Conservation (phyloP, 129 eudicot genomes). For the Flaveria sonorensis region DNA sequence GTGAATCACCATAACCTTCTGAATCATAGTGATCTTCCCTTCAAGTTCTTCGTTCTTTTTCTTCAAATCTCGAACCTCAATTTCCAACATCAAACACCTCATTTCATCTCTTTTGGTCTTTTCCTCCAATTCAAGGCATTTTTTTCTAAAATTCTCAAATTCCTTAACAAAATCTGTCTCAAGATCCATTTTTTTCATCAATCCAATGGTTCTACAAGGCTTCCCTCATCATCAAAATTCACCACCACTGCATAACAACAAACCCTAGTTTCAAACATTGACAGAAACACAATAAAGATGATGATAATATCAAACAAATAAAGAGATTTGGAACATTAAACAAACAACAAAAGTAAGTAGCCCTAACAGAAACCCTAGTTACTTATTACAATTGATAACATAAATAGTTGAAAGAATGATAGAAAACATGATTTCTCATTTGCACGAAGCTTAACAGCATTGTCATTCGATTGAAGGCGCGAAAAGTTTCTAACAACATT, state of each 20-base stretch:
- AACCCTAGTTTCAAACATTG: conserved; percentile 24
- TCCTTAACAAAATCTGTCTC: conserved; percentile 33
- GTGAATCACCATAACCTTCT: conserved; percentile 24
- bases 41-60: conserved; percentile 45
- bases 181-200: conserved; percentile 8
- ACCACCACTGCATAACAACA: background rate
- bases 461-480: background rate
- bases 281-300: background rate
- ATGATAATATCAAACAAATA: background rate
- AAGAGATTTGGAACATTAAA: background rate
- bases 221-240: background rate
- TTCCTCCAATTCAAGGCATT: conserved; percentile 39
- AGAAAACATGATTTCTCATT: background rate
- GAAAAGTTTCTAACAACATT: background rate
- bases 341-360: background rate
- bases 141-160: conserved; percentile 23
- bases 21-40: conserved; percentile 17
- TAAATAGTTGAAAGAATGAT: background rate
- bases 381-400: background rate
- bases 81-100: conserved; percentile 40
- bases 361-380: conserved; percentile 18
- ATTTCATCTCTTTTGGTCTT: conserved; percentile 34
- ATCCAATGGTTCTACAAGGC: conserved; percentile 5
- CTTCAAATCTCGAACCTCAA: conserved; percentile 43
- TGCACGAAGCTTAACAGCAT: no score